phyloP scores from a whole-genome alignment of 2,329 filamentous ascomycete species.

The Cercospora beticola region DNA sequence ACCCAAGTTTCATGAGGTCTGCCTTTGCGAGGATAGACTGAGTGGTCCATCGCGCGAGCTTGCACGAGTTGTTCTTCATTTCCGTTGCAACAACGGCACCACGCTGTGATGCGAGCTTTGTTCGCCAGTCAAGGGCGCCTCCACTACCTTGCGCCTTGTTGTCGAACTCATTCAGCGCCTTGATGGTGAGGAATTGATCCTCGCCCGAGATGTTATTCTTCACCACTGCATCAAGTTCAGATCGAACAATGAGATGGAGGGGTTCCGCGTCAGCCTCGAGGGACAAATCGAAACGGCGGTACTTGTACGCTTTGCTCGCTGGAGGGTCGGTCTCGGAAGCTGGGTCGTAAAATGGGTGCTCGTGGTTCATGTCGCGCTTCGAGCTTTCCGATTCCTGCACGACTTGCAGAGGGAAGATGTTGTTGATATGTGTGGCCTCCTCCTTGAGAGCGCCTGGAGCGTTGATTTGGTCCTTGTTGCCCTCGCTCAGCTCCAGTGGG shows the following conservation, averaged over 20 bases:
- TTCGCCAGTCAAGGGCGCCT: slow-evolving; percentile 93
- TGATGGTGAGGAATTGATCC: slow-evolving; percentile 87
- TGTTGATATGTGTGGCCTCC: slow-evolving; percentile 99
- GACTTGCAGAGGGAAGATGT: slow-evolving; percentile 97
- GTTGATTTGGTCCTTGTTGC: slow-evolving; percentile 92
- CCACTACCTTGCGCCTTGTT: slow-evolving; percentile 95
- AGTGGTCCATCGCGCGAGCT: slow-evolving; percentile 95
- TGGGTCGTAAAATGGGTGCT: slow-evolving; percentile 97
- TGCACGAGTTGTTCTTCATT: slow-evolving; percentile 99
- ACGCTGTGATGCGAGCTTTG: slow-evolving; percentile 88
- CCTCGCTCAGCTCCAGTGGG: slow-evolving; percentile 85
- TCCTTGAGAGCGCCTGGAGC: slow-evolving; percentile 88
- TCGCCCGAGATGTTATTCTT: slow-evolving; percentile 92
- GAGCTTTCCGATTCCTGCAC: slow-evolving; percentile 75
- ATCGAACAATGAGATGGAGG: slow-evolving; percentile 87
- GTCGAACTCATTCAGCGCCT: slow-evolving; percentile 98
- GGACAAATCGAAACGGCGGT: slow-evolving; percentile 93
- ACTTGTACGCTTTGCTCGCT: slow-evolving; percentile 97
- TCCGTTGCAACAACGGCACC: slow-evolving; percentile 97
- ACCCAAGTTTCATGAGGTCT: slow-evolving; percentile 99
- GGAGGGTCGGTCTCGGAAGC: slow-evolving; percentile 89
- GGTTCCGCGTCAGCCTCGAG: slow-evolving; percentile 89
- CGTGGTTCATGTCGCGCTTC: slow-evolving; percentile 80
- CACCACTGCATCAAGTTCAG: slow-evolving; percentile 91
- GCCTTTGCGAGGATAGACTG: slow-evolving; percentile 95